Evolutionary conservation across 1,139 yeast species (phyloP).

Genomic region (Starmera stellimalicola): DNA sequence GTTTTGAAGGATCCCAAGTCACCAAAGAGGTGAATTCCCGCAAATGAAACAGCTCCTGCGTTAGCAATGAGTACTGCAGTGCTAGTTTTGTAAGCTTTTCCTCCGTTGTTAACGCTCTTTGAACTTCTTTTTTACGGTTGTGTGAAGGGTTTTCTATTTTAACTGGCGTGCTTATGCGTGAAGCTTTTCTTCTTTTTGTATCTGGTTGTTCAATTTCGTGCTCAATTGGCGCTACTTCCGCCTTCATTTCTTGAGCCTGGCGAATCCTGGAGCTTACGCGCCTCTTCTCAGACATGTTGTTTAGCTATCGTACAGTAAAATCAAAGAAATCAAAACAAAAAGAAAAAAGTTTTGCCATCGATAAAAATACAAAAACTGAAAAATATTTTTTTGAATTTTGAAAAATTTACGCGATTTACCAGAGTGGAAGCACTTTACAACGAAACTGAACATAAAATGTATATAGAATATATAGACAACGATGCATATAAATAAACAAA

Average conservation of each 20-base stretch:
- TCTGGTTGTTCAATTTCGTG: neutral
- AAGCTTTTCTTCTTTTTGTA: constrained; percentile 9
- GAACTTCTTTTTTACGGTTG: neutral
- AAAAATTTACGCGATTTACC: too few relatives aligned
- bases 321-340: too few relatives aligned
- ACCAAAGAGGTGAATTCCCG: constrained; percentile 30
- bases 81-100: constrained; percentile 22
- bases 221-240: neutral
- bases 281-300: constrained; percentile 1
- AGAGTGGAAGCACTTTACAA: too few relatives aligned
- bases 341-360: too few relatives aligned
- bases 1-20: constrained; percentile 26
- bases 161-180: constrained; percentile 11
- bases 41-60: constrained; percentile 35
- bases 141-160: neutral
- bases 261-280: constrained; percentile 5
- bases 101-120: constrained; percentile 4
- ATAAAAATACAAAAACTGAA: too few relatives aligned
- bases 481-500: too few relatives aligned
- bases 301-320: too few relatives aligned
- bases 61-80: constrained; percentile 24
- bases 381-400: too few relatives aligned
- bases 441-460: too few relatives aligned
- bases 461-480: too few relatives aligned
- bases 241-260: constrained; percentile 4